Base-by-base conservation (phyloP, 768 basidiomycete species). In the Flagelloscypha sp. region DNA sequence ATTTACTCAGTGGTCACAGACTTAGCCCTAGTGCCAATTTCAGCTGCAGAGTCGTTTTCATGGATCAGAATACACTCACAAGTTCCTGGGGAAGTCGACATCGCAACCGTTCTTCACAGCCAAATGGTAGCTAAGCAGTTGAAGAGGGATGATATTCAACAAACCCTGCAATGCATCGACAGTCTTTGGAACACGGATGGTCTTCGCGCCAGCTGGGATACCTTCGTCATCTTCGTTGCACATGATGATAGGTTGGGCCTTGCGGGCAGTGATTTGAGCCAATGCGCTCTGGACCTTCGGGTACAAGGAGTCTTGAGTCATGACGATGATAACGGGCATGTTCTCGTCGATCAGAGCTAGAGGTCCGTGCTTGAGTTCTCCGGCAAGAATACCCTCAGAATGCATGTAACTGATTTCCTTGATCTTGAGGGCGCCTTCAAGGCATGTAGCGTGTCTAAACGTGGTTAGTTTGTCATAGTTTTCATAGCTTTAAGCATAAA, bases 341-440 rank as follows among this genome's bases (percentile, higher is more conserved):
- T 94, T 92, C 65, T 98, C 95, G 55, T 99, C 95, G 50, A 99
- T 85, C 47, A 99, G 66, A 36, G 95, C 95, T 37, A 99, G 79
- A 37, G 95, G 95, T 29, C 95, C 95, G 56, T 99, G 95, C 69
- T 99, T 99, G 46, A 99, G 70, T 66, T 99, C 95, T 48, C 95
- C 95, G 16, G 95, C 95, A 38, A 99, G 79, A 57, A 98, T 97
- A 55, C 85, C 84, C 62, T 81, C 79, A 2, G 76, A 77, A 56
- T 80, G 80, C 75, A 87, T 82, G 65, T 97, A 97, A 37, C 85
- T 86, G 58, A 97, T 93, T 70, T 98, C 95, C 68, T 99, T 99
- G 67, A 99, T 98, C 72, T 99, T 99, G 50, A 99, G 65, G 6
- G 95, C 95, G 38, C 93, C 95, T 59, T 99, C 95, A 30, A 99